Evolutionary conservation across 352 stramenopile genomes (phyloP).

Genomic region (Phytopythium oedochilum): DNA sequence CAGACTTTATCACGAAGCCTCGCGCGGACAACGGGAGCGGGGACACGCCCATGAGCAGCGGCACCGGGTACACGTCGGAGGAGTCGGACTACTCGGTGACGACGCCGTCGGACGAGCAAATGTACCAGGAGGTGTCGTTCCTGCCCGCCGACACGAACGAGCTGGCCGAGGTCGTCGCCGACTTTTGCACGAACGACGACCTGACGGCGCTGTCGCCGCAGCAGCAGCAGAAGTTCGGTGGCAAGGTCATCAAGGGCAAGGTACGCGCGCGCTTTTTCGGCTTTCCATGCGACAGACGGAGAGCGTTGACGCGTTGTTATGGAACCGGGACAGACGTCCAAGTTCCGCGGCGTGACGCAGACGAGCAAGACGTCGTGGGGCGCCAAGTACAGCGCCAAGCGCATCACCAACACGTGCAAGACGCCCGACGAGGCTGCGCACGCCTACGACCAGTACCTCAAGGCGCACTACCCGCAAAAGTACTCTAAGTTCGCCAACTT

Average conservation of each 20-base stretch:
- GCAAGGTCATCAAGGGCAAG: conserved; percentile 83
- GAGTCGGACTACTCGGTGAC: conserved; percentile 77
- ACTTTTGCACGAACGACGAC: conserved; percentile 41
- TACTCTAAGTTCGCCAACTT: conserved; percentile 88
- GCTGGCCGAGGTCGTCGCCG: conserved; percentile 55
- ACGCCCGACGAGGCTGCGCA: conserved; percentile 80
- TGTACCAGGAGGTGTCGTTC: conserved; percentile 77
- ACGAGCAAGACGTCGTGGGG: conserved; percentile 86
- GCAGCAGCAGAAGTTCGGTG: conserved; percentile 46
- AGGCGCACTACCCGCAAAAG: conserved; percentile 76
- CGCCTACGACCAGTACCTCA: conserved; percentile 82
- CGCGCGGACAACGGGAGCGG: conserved; percentile 18
- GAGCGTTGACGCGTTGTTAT: not conserved
- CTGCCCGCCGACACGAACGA: conserved; percentile 56
- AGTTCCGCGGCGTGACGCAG: conserved; percentile 81
- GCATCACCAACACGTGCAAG: conserved; percentile 87
- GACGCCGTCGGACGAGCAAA: conserved; percentile 64
- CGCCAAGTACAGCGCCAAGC: conserved; percentile 86
- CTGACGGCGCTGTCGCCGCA: conserved; percentile 35
- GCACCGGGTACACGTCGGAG: conserved; percentile 80
- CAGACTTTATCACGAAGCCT: conserved; percentile 42
- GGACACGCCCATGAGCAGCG: conserved; percentile 50
- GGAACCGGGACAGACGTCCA: conserved; percentile 53
- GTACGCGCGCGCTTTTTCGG: conserved; percentile 13
- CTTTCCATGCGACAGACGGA: not conserved